Conservation (phyloP, 768 basidiomycete species). For the Boletales sp. region DNA sequence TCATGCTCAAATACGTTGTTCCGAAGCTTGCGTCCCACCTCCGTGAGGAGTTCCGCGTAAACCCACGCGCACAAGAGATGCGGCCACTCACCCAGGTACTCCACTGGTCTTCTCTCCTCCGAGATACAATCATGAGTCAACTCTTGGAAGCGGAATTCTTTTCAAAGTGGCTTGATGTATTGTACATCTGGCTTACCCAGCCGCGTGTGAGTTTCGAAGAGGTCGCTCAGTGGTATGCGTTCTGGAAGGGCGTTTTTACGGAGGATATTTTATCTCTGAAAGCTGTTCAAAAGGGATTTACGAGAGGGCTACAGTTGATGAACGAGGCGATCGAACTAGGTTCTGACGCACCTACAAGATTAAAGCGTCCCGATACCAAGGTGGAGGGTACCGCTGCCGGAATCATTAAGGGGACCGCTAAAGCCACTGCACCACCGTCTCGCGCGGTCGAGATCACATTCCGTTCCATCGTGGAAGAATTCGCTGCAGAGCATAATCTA, state of each 20-base stretch:
- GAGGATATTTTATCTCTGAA: constrained; percentile 62
- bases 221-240: constrained; percentile 89
- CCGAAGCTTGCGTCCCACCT: constrained; percentile 85
- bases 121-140: constrained; percentile 74
- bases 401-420: constrained; percentile 27
- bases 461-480: constrained; percentile 89
- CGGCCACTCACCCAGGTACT: constrained; percentile 72
- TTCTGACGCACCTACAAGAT: constrained; percentile 61
- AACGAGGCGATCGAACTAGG: constrained; percentile 90
- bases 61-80: constrained; percentile 90
- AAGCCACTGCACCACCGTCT: constrained; percentile 39
- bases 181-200: constrained; percentile 92
- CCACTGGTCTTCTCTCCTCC: constrained; percentile 71
- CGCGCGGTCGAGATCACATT: constrained; percentile 86
- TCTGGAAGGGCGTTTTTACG: constrained; percentile 82
- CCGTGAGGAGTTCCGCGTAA: constrained; percentile 83
- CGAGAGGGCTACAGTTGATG: constrained; percentile 88
- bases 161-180: constrained; percentile 91
- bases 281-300: constrained; percentile 77
- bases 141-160: constrained; percentile 91
- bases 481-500: constrained; percentile 78
- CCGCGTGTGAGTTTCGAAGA: constrained; percentile 86
- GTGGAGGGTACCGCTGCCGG: constrained; percentile 39
- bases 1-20: constrained; percentile 86
- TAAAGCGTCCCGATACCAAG: constrained; percentile 65